phyloP scores from a whole-genome alignment of 2,329 filamentous ascomycete species.

The Penicillium sumatraense region DNA sequence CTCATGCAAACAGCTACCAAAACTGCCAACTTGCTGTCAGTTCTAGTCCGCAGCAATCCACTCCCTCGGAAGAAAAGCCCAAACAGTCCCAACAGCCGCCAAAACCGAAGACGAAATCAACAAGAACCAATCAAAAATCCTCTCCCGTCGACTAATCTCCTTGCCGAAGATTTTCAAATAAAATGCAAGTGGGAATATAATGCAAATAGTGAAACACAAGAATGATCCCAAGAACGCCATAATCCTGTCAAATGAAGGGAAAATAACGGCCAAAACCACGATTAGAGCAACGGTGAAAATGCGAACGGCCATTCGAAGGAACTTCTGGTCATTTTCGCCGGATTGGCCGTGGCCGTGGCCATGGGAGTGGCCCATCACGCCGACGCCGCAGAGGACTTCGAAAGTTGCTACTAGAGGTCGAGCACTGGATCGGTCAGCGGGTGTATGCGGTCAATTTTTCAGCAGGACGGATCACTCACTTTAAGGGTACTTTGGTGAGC shows the following conservation, averaged over 20 bases:
- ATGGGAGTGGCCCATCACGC: slow-evolving; percentile 57
- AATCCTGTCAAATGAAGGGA: slow-evolving; percentile 84
- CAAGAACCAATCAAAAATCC: slow-evolving; percentile 68
- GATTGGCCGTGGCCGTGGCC: slow-evolving; percentile 46
- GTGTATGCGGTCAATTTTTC: background rate
- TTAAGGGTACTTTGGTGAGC: slow-evolving; percentile 91
- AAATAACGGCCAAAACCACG: slow-evolving; percentile 72
- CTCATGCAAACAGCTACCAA: background rate
- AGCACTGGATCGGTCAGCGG: slow-evolving; percentile 53
- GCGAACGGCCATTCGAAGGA: slow-evolving; percentile 64
- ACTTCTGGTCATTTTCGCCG: slow-evolving; percentile 59
- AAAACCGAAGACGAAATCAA: slow-evolving; percentile 71
- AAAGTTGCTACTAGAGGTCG: slow-evolving; percentile 85
- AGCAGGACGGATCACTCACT: slow-evolving; percentile 51
- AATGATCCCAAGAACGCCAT: slow-evolving; percentile 90
- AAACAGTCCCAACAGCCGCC: slow-evolving; percentile 78
- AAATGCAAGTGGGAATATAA: slow-evolving; percentile 86
- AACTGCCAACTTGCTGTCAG: background rate
- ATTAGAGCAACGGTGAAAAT: slow-evolving; percentile 72
- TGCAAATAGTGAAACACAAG: slow-evolving; percentile 90
- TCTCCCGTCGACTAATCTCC: slow-evolving; percentile 69
- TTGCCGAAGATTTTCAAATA: slow-evolving; percentile 86
- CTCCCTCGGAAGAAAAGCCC: slow-evolving; percentile 83
- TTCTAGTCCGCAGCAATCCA: slow-evolving; percentile 61
- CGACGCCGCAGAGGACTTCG: slow-evolving; percentile 81